phyloP scores from a whole-genome alignment of 768 basidiomycete species.

The Megacollybia marginata region DNA sequence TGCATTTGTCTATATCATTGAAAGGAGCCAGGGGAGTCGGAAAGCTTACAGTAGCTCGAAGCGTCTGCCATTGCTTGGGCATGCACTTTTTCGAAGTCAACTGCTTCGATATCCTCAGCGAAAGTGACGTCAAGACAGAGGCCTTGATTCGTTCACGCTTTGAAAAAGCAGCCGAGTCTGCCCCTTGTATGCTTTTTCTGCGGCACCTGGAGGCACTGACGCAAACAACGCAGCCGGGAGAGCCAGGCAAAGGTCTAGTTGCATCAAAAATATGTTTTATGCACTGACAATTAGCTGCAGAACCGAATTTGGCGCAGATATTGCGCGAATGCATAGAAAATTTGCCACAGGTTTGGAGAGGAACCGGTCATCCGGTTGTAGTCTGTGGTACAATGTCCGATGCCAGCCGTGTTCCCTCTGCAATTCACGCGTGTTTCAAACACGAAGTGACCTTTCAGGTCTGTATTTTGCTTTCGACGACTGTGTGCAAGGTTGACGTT shows the following conservation, averaged over 20 bases:
- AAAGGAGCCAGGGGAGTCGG: constrained; percentile 78
- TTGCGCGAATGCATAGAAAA: constrained; percentile 58
- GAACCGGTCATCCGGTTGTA: constrained; percentile 64
- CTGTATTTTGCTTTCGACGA: no score
- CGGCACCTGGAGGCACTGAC: constrained; percentile 76
- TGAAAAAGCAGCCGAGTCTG: constrained; percentile 68
- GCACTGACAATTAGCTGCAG: constrained; percentile 26
- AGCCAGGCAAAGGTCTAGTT: constrained; percentile 56
- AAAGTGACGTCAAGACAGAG: constrained; percentile 70
- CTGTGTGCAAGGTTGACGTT: background rate
- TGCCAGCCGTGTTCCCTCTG: constrained; percentile 52
- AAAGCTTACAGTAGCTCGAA: constrained; percentile 59
- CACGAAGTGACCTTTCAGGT: constrained; percentile 78
- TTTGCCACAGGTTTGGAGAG: constrained; percentile 48
- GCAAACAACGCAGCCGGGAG: constrained; percentile 55
- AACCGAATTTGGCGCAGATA: constrained; percentile 45
- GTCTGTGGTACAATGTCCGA: constrained; percentile 71
- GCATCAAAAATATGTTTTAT: background rate
- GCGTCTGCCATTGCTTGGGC: constrained; percentile 56
- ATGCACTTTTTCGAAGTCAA: constrained; percentile 83
- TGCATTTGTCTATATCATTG: constrained; percentile 67
- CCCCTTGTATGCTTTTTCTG: constrained; percentile 81
- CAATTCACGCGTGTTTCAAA: constrained; percentile 71
- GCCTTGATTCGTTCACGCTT: constrained; percentile 64
- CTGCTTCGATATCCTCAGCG: constrained; percentile 77